A percentile compares a stretch with the other conserved stretches of the same genome.
phyloP scores from a whole-genome alignment of 108 stramenopile species.

The Epithemia pelagica region DNA sequence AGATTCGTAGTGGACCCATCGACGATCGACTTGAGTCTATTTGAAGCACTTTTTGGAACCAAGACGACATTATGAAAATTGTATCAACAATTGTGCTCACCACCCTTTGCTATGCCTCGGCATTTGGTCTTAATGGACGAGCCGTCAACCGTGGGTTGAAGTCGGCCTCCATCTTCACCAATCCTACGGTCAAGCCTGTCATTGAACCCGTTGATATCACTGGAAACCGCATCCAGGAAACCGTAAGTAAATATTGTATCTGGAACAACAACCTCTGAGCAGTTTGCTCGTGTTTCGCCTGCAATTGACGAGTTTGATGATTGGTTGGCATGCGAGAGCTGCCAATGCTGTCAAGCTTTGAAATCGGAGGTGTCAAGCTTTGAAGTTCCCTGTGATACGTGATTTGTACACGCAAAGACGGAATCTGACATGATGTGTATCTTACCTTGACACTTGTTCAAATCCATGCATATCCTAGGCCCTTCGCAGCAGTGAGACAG shows the following conservation, averaged over 20 bases:
- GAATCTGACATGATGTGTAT: neutral
- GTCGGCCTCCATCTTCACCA: neutral
- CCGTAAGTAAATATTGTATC: slow-evolving; percentile 16
- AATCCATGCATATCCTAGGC: neutral
- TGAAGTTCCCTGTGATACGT: neutral
- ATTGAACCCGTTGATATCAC: slow-evolving; percentile 42
- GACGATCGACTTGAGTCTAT: too few relatives aligned
- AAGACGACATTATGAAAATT: slow-evolving; percentile 59
- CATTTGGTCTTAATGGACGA: slow-evolving; percentile 52
- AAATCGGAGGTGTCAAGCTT: too few relatives aligned
- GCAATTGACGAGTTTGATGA: neutral
- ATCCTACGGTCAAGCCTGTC: slow-evolving; percentile 16
- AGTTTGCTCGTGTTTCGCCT: neutral
- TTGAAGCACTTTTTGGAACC: too few relatives aligned
- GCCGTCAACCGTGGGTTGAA: slow-evolving; percentile 20
- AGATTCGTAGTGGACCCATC: too few relatives aligned
- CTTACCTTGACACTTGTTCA: neutral
- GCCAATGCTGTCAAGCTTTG: neutral
- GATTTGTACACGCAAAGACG: neutral
- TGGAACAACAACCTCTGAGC: neutral
- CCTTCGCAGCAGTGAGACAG: slow-evolving; percentile 2
- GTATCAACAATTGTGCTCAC: slow-evolving; percentile 38
- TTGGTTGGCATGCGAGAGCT: neutral
- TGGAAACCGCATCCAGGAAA: slow-evolving; percentile 30
- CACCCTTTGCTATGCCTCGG: slow-evolving; percentile 53